Evolutionary conservation across 2,329 filamentous ascomycete genomes (phyloP).

Genomic region (Scopulariopsis brevicaulis): DNA sequence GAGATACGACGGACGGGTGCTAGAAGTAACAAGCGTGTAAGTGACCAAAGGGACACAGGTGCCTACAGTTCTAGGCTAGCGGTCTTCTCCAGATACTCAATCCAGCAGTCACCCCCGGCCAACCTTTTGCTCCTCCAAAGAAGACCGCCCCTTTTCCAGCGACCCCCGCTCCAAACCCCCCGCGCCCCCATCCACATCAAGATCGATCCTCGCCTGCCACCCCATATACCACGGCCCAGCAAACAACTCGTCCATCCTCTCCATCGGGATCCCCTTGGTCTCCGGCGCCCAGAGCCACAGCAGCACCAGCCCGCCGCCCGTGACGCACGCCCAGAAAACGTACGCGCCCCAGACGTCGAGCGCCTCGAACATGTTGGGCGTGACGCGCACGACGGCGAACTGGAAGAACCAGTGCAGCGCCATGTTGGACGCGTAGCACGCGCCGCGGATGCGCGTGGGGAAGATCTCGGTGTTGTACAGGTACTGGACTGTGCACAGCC

Average conservation of each 20-base stretch:
- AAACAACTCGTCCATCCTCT: not conserved
- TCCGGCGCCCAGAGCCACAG: not conserved
- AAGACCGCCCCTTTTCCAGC: not conserved
- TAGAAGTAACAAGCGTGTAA: too few species aligned
- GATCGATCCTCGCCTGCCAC: not conserved
- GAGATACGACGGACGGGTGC: too few species aligned
- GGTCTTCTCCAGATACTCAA: too few species aligned
- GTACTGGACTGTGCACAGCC: not conserved
- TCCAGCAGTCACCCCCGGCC: too few species aligned
- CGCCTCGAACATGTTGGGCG: not conserved
- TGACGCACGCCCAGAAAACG: not conserved
- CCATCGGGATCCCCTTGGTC: not conserved
- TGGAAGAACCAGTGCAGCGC: not conserved
- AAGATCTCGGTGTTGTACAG: not conserved
- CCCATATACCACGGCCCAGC: not conserved
- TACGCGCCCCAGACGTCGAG: not conserved
- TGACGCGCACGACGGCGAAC: not conserved
- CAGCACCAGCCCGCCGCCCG: not conserved
- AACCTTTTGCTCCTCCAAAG: not conserved
- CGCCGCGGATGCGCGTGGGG: not conserved
- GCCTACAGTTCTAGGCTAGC: too few species aligned
- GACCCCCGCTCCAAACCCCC: not conserved
- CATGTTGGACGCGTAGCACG: not conserved
- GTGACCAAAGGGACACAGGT: too few species aligned
- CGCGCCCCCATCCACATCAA: not conserved